Percentiles rank a stretch among this genome's conserved stretches.
Conservation (phyloP, 2,329 filamentous ascomycete genomes). For the Fonsecaea pedrosoi region DNA sequence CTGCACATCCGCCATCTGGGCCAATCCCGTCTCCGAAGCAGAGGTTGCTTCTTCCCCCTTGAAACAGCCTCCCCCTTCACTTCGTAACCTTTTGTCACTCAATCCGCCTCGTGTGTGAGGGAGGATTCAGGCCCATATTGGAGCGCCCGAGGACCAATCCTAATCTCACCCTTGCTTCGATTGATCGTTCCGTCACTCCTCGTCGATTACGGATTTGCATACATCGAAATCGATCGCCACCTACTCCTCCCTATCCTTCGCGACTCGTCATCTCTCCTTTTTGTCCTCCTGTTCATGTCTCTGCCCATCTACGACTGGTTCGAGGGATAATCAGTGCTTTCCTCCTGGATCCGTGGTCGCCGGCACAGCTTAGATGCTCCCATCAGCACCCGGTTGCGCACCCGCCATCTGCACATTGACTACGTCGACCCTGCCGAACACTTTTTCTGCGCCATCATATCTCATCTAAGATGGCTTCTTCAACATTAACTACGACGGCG, state of each 20-base stretch:
- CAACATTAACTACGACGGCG: conserved; percentile 27
- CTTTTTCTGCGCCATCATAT: conserved; percentile 9
- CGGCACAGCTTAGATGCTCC: conserved; percentile 21
- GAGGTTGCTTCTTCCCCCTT: conserved; percentile 17
- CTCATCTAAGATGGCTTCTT: conserved; percentile 32
- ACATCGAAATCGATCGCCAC: conserved; percentile 6
- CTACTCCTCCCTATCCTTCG: conserved; percentile 1
- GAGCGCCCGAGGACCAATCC: conserved; percentile 12
- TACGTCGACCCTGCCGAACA: neutral
- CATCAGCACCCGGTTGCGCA: conserved; percentile 16
- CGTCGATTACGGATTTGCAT: neutral
- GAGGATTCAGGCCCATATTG: conserved; percentile 12
- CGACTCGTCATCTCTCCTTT: neutral
- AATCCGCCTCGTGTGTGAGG: conserved; percentile 9
- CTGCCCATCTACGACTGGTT: neutral
- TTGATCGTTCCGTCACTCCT: conserved; percentile 9
- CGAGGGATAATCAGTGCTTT: conserved; percentile 9
- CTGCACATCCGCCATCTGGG: neutral
- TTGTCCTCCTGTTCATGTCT: conserved; percentile 14
- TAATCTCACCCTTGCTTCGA: conserved; percentile 21
- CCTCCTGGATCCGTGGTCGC: neutral
- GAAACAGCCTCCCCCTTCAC: conserved; percentile 24
- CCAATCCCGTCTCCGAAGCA: conserved; percentile 3
- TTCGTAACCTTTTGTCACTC: neutral
- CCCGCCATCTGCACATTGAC: conserved; percentile 19